phyloP scores from a whole-genome alignment of 2,329 filamentous ascomycete genomes.

The Talaromyces islandicus region DNA sequence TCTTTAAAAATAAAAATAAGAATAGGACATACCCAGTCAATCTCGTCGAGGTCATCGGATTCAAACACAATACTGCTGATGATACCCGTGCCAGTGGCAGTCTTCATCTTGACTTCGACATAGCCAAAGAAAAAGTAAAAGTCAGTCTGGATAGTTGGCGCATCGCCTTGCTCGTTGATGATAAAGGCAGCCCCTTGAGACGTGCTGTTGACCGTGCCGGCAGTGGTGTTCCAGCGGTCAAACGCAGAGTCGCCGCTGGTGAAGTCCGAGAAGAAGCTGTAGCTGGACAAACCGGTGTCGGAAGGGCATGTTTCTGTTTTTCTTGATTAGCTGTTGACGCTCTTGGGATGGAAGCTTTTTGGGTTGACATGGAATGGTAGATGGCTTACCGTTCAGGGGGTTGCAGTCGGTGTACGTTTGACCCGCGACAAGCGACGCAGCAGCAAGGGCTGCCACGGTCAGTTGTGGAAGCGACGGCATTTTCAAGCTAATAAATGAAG shows the following conservation, averaged over 20 bases:
- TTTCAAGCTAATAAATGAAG: not conserved
- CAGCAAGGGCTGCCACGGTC: slow-evolving; percentile 23
- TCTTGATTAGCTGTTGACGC: not conserved
- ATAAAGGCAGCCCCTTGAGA: slow-evolving; percentile 74
- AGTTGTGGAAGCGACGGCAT: slow-evolving; percentile 26
- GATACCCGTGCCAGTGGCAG: slow-evolving; percentile 82
- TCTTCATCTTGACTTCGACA: slow-evolving; percentile 77
- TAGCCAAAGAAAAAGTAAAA: slow-evolving; percentile 99
- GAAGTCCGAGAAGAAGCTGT: slow-evolving; percentile 27
- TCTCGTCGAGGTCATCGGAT: slow-evolving; percentile 88
- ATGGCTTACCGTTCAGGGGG: slow-evolving; percentile 41
- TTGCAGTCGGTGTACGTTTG: slow-evolving; percentile 76
- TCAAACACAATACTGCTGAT: slow-evolving; percentile 87
- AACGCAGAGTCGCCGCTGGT: slow-evolving; percentile 42
- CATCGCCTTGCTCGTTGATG: slow-evolving; percentile 68
- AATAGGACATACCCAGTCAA: slow-evolving; percentile 79
- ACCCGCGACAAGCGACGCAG: slow-evolving; percentile 39
- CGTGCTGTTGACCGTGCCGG: slow-evolving; percentile 60
- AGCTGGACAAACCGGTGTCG: slow-evolving; percentile 60
- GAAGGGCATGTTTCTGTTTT: slow-evolving; percentile 50
- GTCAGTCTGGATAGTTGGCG: slow-evolving; percentile 77
- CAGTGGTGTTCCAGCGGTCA: slow-evolving; percentile 58
- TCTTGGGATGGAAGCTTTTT: not conserved
- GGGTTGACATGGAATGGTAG: not conserved
- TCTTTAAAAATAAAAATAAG: not conserved